A percentile compares a stretch with the other conserved stretches of the same genome.
Evolutionary conservation across 805 yeast genomes (phyloP).

Genomic region (Candida krabiensis): DNA sequence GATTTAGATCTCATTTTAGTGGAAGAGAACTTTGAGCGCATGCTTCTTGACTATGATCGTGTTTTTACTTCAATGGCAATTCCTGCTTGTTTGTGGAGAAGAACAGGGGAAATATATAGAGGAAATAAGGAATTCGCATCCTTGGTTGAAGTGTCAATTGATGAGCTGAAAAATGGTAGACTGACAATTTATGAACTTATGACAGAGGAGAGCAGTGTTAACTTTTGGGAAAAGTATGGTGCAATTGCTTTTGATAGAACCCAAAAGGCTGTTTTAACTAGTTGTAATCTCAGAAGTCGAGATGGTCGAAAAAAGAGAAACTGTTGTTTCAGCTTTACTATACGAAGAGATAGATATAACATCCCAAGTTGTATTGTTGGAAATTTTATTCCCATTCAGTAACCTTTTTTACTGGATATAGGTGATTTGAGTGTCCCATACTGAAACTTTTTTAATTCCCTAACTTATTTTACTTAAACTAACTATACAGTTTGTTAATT

Average conservation of each 20-base stretch:
- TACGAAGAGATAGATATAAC: slow-evolving; percentile 87
- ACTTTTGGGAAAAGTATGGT: slow-evolving; percentile 97
- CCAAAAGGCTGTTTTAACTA: slow-evolving; percentile 90
- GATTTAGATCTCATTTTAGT: slow-evolving; percentile 90
- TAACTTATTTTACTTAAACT: too few relatives aligned
- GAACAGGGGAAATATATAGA: slow-evolving; percentile 93
- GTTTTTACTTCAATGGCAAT: slow-evolving; percentile 97
- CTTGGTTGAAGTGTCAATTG: slow-evolving; percentile 83
- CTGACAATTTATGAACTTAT: slow-evolving; percentile 89
- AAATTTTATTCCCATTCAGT: slow-evolving; percentile 78
- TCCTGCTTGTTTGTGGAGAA: slow-evolving; percentile 96
- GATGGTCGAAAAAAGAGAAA: slow-evolving; percentile 79
- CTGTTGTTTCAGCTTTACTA: slow-evolving; percentile 93
- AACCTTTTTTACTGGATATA: slow-evolving; percentile 24
- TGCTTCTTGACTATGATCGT: slow-evolving; percentile 89
- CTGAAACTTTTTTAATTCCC: too few relatives aligned
- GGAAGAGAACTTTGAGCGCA: slow-evolving; percentile 91
- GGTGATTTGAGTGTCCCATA: slow-evolving; percentile 18
- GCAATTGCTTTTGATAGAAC: slow-evolving; percentile 95
- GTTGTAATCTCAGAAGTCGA: slow-evolving; percentile 81
- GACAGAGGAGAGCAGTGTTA: slow-evolving; percentile 95
- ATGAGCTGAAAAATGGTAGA: slow-evolving; percentile 88
- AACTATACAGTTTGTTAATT: slow-evolving; percentile 1
- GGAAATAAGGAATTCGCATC: slow-evolving; percentile 97
- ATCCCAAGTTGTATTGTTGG: slow-evolving; percentile 97